These are phyloP conservation scores for Chalciporus chontae DNA, from an alignment of 768 basidiomycete genomes.

Conservation along the genomic window DNA sequence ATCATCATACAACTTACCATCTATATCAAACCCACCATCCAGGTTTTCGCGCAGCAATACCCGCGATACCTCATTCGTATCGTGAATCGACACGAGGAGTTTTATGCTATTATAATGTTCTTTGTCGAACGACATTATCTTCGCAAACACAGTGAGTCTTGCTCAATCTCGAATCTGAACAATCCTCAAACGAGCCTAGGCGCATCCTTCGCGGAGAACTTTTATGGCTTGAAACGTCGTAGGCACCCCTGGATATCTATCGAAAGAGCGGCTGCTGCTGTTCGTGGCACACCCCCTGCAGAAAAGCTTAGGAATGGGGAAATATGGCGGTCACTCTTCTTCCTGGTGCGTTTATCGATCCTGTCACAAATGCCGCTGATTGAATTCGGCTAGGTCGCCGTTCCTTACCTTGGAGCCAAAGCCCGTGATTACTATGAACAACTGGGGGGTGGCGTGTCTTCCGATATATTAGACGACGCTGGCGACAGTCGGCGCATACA, in stretches of 20 bases:
- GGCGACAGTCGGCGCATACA: slow-evolving; percentile 42
- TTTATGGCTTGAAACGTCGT: slow-evolving; percentile 87
- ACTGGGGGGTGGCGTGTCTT: slow-evolving; percentile 74
- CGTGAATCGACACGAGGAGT: slow-evolving; percentile 94
- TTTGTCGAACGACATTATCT: slow-evolving; percentile 91
- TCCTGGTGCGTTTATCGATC: slow-evolving; percentile 59
- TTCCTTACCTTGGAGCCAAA: slow-evolving; percentile 89
- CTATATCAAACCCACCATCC: slow-evolving; percentile 1
- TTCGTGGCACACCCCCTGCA: slow-evolving; percentile 58
- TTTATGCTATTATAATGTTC: slow-evolving; percentile 86
- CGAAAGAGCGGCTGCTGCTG: slow-evolving; percentile 62
- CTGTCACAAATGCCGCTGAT: background rate
- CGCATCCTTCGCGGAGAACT: slow-evolving; percentile 93
- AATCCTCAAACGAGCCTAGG: slow-evolving; percentile 43
- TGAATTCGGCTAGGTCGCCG: slow-evolving; percentile 50
- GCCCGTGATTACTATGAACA: slow-evolving; percentile 88
- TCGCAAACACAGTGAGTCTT: slow-evolving; percentile 68
- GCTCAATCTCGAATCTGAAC: background rate
- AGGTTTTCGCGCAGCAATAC: slow-evolving; percentile 95
- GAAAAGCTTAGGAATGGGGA: slow-evolving; percentile 67
- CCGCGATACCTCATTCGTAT: slow-evolving; percentile 89
- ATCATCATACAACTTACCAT: background rate
- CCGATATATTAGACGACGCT: slow-evolving; percentile 61
- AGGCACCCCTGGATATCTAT: slow-evolving; percentile 68
- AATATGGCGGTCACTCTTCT: slow-evolving; percentile 70